phyloP scores from a whole-genome alignment of 2,329 filamentous ascomycete genomes.

The Remersonia thermophila region DNA sequence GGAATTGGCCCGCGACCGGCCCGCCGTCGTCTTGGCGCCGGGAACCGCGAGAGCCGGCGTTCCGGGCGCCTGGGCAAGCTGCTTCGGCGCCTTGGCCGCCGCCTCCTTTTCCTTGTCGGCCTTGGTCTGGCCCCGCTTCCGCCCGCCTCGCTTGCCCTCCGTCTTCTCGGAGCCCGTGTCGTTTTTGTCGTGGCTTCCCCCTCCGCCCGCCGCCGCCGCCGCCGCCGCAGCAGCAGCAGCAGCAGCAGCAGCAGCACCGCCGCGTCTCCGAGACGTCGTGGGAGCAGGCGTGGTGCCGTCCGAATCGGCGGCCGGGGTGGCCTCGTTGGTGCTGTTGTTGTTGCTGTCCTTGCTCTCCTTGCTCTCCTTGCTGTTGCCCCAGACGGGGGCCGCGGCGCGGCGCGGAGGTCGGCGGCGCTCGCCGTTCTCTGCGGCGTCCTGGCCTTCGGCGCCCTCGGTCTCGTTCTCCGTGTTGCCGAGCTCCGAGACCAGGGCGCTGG shows the following conservation, averaged over 20 bases:
- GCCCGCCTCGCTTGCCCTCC: constrained; percentile 24
- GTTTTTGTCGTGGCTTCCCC: constrained; percentile 8
- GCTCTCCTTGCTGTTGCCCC: constrained; percentile 17
- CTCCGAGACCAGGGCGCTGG: constrained; percentile 54
- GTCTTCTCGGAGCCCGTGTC: constrained; percentile 30
- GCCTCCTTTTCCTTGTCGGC: constrained; percentile 26
- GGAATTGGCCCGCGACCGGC: constrained; percentile 43
- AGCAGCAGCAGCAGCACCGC: too few species aligned
- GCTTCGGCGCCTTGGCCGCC: constrained; percentile 27
- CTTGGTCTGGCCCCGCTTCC: constrained; percentile 30
- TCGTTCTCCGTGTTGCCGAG: constrained; percentile 48
- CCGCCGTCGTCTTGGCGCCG: constrained; percentile 24
- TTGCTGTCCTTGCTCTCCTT: too few species aligned
- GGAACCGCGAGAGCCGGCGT: constrained; percentile 28
- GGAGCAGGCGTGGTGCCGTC: constrained; percentile 45
- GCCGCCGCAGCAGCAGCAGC: too few species aligned
- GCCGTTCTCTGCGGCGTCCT: constrained; percentile 46
- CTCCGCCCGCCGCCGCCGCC: too few species aligned
- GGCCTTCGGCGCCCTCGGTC: constrained; percentile 35
- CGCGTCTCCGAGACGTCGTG: constrained; percentile 42
- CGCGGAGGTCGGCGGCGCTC: constrained; percentile 46
- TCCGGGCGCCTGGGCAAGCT: constrained; percentile 31
- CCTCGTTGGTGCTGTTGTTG: constrained; percentile 39
- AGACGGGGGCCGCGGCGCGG: constrained; percentile 58
- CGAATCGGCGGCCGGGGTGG: constrained; percentile 36